A percentile compares a stretch with the other conserved stretches of the same genome.
These are phyloP conservation scores for Brettanomyces anomalus DNA, from an alignment of 805 yeast species.

Conservation along the genomic window DNA sequence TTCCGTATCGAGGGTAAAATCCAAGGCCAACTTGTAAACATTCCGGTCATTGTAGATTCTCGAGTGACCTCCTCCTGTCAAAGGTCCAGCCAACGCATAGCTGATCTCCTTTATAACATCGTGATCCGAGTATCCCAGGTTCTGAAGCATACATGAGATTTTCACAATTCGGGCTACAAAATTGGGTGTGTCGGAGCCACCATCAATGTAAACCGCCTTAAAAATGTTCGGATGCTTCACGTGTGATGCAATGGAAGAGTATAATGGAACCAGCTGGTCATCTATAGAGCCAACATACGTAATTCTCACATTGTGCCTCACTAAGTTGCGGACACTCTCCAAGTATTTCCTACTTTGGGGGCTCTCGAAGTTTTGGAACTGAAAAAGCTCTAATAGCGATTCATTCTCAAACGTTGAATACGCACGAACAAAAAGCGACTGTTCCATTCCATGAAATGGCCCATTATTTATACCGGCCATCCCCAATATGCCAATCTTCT, in stretches of 20 bases:
- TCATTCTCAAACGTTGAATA: slow-evolving; percentile 86
- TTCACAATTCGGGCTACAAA: slow-evolving; percentile 71
- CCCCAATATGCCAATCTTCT: slow-evolving; percentile 63
- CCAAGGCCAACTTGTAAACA: slow-evolving; percentile 75
- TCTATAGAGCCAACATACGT: slow-evolving; percentile 83
- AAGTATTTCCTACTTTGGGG: slow-evolving; percentile 63
- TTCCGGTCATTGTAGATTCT: slow-evolving; percentile 75
- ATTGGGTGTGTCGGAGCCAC: slow-evolving; percentile 65
- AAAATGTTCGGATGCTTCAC: slow-evolving; percentile 83
- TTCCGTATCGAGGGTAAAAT: slow-evolving; percentile 67
- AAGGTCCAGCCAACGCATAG: slow-evolving; percentile 70
- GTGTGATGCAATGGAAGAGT: slow-evolving; percentile 78
- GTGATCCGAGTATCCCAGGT: slow-evolving; percentile 75
- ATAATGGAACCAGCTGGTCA: slow-evolving; percentile 90
- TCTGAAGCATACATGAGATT: slow-evolving; percentile 63
- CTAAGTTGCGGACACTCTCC: slow-evolving; percentile 54
- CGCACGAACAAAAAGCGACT: slow-evolving; percentile 73
- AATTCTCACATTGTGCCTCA: slow-evolving; percentile 65
- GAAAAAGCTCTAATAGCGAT: slow-evolving; percentile 77
- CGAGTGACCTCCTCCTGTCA: slow-evolving; percentile 95
- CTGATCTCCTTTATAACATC: slow-evolving; percentile 82
- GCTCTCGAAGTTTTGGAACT: slow-evolving; percentile 71
- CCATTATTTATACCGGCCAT: slow-evolving; percentile 97
- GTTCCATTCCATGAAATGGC: slow-evolving; percentile 87
- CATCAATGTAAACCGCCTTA: slow-evolving; percentile 84